A percentile compares a stretch with the other conserved stretches of the same genome.
Evolutionary conservation across 2,329 filamentous ascomycete species (phyloP).

Genomic region (Cyphellophora europaea): DNA sequence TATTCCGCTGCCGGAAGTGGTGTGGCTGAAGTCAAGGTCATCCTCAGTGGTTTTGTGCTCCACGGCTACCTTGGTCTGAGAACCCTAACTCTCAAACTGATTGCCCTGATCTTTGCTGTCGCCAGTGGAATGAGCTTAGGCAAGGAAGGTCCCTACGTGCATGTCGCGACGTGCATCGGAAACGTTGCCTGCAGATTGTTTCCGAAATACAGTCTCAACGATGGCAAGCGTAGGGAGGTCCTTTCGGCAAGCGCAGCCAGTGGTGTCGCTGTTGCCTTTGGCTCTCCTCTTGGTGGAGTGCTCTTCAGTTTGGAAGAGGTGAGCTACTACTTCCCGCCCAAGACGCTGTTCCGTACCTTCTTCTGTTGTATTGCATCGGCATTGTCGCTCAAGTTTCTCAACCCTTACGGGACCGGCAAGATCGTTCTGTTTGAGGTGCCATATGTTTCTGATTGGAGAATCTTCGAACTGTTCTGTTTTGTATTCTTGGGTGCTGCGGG

Average conservation of each 20-base stretch:
- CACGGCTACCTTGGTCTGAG: conserved; percentile 89
- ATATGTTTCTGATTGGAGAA: conserved; percentile 84
- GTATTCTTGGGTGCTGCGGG: conserved; percentile 79
- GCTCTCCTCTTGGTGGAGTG: conserved; percentile 80
- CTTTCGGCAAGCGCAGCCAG: conserved; percentile 87
- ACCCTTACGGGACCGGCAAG: conserved; percentile 92
- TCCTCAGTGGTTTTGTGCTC: conserved; percentile 92
- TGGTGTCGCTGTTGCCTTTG: conserved; percentile 89
- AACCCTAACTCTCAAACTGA: conserved; percentile 76
- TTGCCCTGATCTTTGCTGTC: conserved; percentile 77
- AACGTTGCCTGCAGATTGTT: conserved; percentile 96
- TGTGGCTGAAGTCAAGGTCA: conserved; percentile 94
- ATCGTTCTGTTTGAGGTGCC: conserved; percentile 95
- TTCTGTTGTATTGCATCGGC: conserved; percentile 93
- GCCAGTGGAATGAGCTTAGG: conserved; percentile 87
- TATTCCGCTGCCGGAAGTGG: conserved; percentile 94
- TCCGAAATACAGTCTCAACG: conserved; percentile 84
- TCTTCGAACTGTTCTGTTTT: conserved; percentile 81
- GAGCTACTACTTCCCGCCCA: conserved; percentile 93
- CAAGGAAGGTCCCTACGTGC: conserved; percentile 95
- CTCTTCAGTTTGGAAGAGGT: conserved; percentile 93
- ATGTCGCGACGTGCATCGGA: conserved; percentile 88
- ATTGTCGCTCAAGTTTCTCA: conserved; percentile 83
- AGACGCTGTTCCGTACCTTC: conserved; percentile 94
- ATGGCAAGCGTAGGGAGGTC: conserved; percentile 86